Evolutionary conservation across 441 rosid genomes (phyloP).

Genomic region (Croton laevigatus): DNA sequence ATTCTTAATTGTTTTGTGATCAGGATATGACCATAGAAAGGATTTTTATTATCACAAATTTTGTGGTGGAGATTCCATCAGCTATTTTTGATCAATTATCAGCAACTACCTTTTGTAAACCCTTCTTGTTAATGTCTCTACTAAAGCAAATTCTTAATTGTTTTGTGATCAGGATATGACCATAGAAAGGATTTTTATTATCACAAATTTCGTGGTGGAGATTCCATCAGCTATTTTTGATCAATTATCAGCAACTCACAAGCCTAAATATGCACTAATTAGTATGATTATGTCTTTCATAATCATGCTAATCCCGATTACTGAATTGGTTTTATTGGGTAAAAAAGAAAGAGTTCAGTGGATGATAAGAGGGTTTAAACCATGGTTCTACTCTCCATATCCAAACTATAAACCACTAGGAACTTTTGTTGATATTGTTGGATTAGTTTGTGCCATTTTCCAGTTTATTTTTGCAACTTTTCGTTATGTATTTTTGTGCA

Average conservation of each 20-base stretch:
- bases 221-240: too few relatives aligned
- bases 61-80: conserved; percentile 4
- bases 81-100: not conserved
- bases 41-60: not conserved
- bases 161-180: not conserved
- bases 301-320: not conserved
- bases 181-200: not conserved
- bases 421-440: not conserved
- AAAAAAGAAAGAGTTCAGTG: not conserved
- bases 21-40: not conserved
- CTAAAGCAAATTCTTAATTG: not conserved
- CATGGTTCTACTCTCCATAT: not conserved
- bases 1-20: not conserved
- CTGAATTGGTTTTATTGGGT: not conserved
- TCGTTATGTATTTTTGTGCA: not conserved
- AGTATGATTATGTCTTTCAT: not conserved
- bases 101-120: too few relatives aligned
- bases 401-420: not conserved
- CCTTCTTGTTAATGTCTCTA: too few relatives aligned
- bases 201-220: not conserved
- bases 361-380: not conserved
- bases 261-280: too few relatives aligned
- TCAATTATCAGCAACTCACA: too few relatives aligned
- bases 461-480: not conserved
- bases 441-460: not conserved